A percentile compares a stretch with the other conserved stretches of the same genome.
Evolutionary conservation across 2,329 filamentous ascomycete species (phyloP).

Genomic region (Apiospora phragmitis): DNA sequence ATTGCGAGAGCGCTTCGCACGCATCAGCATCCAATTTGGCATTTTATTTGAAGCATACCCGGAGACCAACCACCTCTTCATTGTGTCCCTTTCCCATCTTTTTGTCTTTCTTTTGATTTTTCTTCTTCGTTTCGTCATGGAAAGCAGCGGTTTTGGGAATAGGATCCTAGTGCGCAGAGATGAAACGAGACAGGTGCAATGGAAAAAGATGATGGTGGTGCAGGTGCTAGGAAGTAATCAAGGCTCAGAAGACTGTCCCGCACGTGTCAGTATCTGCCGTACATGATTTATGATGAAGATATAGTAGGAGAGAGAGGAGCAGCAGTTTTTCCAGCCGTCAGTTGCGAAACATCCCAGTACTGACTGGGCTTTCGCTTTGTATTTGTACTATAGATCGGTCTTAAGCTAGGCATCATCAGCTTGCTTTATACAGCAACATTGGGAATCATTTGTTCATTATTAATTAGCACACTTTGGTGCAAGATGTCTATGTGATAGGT

Average conservation of each 20-base stretch:
- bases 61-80: background rate
- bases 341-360: background rate
- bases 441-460: constrained; percentile 2
- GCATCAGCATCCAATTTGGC: constrained; percentile 6
- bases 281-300: background rate
- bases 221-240: background rate
- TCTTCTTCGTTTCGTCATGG: background rate
- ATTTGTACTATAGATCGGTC: background rate
- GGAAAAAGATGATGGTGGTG: background rate
- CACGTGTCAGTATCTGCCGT: background rate
- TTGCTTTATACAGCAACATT: background rate
- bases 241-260: background rate
- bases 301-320: background rate
- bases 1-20: background rate
- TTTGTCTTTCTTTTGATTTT: background rate
- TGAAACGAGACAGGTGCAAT: background rate
- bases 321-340: background rate
- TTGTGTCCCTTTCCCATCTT: background rate
- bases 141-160: background rate
- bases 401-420: background rate
- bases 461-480: constrained; percentile 1
- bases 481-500: background rate
- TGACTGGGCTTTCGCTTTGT: background rate
- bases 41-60: constrained; percentile 1
- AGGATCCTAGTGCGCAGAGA: background rate